Evolutionary conservation across 2,329 filamentous ascomycete species (phyloP), one percentile per base, ranked within the genome.

Genomic region (Madurella fahalii): DNA sequence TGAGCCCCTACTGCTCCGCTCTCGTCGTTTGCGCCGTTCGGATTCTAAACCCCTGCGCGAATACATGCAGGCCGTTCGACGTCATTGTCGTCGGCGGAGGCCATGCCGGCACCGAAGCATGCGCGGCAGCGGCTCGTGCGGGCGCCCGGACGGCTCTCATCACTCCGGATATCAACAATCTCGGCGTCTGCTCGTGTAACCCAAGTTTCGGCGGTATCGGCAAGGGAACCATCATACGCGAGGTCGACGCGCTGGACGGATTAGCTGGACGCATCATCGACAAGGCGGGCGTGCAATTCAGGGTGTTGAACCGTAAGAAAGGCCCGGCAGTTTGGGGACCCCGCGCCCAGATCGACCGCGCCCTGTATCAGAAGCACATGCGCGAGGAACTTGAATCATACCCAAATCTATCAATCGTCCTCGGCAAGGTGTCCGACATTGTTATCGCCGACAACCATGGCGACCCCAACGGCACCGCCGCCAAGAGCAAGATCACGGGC

Each of bases 151-250:
- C 94, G 41, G 93, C 88, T 1, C 81, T 99, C 61, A 79, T 99
- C 47, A 99, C 94, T 1, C 94, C 93, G 2, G 90, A 88, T 57
- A 72, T 90, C 54, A 86, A 92, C 56, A 96, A 96, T 64, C 84
- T 97, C 17, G 93, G 93, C 52, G 90, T 94, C 31, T 97, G 93
- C 74, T 96, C 92, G 37, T 97, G 93, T 74, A 97, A 97, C 69
- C 93, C 93, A 1, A 95, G 90, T 60, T 95, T 99, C 67, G 94
- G 94, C 40, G 94, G 94, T n/a, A 97, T 99, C 63, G 94, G 94
- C 43, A 99, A 99, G 70, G 94, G 94, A 15, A 97, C 90, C 9
- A 96, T 99, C 77, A 77, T 99, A 48, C 86, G 93, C 41, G 94
- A 99, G 72, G 86, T 99, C 32, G 94, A 99, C 74, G 94, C 94